Conservation (phyloP, 1,139 yeast species). For the Hanseniaspora gamundiae region DNA sequence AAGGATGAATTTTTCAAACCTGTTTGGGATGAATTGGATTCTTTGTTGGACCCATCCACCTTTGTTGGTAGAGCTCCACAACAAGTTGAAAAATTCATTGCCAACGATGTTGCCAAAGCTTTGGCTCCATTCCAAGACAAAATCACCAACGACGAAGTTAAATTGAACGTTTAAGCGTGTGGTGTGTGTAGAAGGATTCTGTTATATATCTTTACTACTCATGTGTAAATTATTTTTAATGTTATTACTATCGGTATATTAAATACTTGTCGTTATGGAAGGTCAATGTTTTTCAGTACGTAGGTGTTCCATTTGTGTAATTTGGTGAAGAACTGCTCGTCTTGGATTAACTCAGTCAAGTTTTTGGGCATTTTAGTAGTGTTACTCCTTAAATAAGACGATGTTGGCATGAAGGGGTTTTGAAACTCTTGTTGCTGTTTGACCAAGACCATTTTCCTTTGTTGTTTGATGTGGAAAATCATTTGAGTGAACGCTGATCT, state of each 20-base stretch:
- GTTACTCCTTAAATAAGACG: slow-evolving; percentile 33
- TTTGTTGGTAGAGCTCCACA: slow-evolving; percentile 98
- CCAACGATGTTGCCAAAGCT: slow-evolving; percentile 74
- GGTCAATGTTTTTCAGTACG: slow-evolving; percentile 22
- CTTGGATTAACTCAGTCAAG: slow-evolving; percentile 47
- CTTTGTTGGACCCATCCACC: slow-evolving; percentile 78
- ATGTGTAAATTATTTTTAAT: neutral
- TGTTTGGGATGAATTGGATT: slow-evolving; percentile 71
- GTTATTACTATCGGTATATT: neutral
- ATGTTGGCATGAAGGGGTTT: slow-evolving; percentile 18
- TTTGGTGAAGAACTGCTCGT: slow-evolving; percentile 46
- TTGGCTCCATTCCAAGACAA: slow-evolving; percentile 52
- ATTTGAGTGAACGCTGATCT: slow-evolving; percentile 39
- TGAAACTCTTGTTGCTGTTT: slow-evolving; percentile 39
- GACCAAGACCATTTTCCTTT: slow-evolving; percentile 25
- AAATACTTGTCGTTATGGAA: too few species aligned
- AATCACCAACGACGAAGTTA: slow-evolving; percentile 54
- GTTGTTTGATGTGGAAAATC: slow-evolving; percentile 36
- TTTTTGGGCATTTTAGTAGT: slow-evolving; percentile 41
- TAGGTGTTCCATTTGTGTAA: slow-evolving; percentile 58
- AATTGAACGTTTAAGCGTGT: slow-evolving; percentile 36
- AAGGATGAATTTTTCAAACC: slow-evolving; percentile 79
- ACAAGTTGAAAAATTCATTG: slow-evolving; percentile 89
- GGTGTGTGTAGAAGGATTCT: neutral
- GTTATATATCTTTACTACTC: neutral